Conservation (phyloP, 306 rosid genomes). For the Notholithocarpus densiflorus region DNA sequence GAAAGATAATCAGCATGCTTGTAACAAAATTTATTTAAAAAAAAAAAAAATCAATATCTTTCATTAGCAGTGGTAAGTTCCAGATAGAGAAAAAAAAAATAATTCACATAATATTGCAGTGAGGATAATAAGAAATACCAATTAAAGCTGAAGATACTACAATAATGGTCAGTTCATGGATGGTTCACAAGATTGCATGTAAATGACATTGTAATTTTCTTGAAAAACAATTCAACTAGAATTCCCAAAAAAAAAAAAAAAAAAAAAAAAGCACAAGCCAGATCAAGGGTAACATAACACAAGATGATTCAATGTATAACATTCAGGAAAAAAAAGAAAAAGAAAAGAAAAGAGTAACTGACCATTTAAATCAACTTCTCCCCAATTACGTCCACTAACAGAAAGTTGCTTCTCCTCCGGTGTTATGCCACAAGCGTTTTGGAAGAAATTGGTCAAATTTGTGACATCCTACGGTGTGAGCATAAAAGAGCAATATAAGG, state of each 20-base stretch:
- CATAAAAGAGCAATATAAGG: slow-evolving; percentile 5
- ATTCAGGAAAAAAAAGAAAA: not conserved
- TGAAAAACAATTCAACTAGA: not conserved
- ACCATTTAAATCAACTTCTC: slow-evolving; percentile 95
- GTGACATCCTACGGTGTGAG: slow-evolving; percentile 59
- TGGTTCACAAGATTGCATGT: not conserved
- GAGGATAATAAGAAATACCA: not conserved
- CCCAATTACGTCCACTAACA: slow-evolving; percentile 97
- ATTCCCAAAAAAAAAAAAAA: not conserved
- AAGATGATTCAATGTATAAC: not conserved
- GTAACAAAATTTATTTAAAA: too few relatives aligned
- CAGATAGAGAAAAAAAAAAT: not conserved
- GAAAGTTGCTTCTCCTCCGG: slow-evolving; percentile 91
- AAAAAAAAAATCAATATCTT: not conserved
- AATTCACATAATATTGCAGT: not conserved
- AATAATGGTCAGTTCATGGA: not conserved
- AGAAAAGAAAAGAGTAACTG: slow-evolving; percentile 22
- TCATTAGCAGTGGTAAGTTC: not conserved
- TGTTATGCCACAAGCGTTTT: slow-evolving; percentile 63
- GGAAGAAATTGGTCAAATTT: slow-evolving; percentile 73
- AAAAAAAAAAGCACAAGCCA: not conserved
- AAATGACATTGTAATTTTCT: not conserved
- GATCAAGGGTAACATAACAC: not conserved
- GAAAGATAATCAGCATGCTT: too few relatives aligned
- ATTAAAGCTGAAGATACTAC: not conserved